Evolutionary conservation across 495 filamentous ascomycete genomes (phyloP).

Genomic region (Hyaloscypha hepaticicola): DNA sequence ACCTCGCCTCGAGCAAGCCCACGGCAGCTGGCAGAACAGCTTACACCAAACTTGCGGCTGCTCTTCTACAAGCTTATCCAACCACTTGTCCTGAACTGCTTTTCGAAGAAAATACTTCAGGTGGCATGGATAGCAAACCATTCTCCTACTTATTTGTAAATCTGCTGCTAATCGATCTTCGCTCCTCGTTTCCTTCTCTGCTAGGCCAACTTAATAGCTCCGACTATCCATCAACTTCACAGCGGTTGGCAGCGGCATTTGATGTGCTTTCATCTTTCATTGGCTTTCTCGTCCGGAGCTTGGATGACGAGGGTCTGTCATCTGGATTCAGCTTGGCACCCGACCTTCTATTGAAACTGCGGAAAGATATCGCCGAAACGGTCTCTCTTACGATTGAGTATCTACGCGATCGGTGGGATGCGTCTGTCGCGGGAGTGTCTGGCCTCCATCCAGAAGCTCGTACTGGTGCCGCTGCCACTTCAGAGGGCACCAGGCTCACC

Average conservation of each 20-base stretch:
- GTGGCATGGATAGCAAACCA: slow-evolving; percentile 44
- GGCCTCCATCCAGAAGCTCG: slow-evolving; percentile 51
- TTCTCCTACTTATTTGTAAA: slow-evolving; percentile 60
- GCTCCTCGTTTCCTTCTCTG: slow-evolving; percentile 58
- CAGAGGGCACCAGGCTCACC: slow-evolving; percentile 36
- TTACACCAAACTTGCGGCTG: slow-evolving; percentile 49
- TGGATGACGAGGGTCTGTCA: slow-evolving; percentile 37
- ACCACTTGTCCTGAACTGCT: slow-evolving; percentile 42
- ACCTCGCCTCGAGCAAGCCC: slow-evolving; percentile 46
- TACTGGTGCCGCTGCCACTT: slow-evolving; percentile 32
- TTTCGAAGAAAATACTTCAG: slow-evolving; percentile 36
- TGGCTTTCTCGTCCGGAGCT: slow-evolving; percentile 50
- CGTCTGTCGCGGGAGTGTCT: slow-evolving; percentile 50
- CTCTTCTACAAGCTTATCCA: slow-evolving; percentile 54
- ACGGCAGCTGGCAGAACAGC: slow-evolving; percentile 46
- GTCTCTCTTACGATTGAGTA: slow-evolving; percentile 60
- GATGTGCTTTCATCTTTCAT: slow-evolving; percentile 60
- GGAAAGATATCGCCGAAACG: slow-evolving; percentile 55
- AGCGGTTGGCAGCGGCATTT: slow-evolving; percentile 56
- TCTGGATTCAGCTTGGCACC: slow-evolving; percentile 40
- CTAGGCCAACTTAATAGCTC: slow-evolving; percentile 51
- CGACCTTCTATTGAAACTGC: slow-evolving; percentile 56
- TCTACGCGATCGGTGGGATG: slow-evolving; percentile 65
- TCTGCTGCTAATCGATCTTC: slow-evolving; percentile 59
- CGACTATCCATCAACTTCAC: slow-evolving; percentile 45